These are phyloP conservation scores for Strobilomyces confusus DNA, from an alignment of 768 basidiomycete genomes.

Conservation along the genomic window DNA sequence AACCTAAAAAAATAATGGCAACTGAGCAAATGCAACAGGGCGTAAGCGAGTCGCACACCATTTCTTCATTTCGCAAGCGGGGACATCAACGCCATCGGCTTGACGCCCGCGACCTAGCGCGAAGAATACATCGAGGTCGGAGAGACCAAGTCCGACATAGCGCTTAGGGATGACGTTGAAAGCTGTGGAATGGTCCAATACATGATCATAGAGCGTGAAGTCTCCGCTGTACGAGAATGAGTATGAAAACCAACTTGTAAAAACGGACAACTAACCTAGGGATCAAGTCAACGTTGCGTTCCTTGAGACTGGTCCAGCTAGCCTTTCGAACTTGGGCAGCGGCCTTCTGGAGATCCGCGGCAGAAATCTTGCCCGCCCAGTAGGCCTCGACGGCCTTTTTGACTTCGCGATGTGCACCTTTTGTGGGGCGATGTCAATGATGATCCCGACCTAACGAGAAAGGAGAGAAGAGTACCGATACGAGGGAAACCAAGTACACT, in stretches of 20 bases:
- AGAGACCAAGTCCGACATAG: conserved; percentile 81
- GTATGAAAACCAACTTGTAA: neutral
- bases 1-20: conserved; percentile 53
- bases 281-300: conserved; percentile 81
- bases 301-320: conserved; percentile 85
- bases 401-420: conserved; percentile 94
- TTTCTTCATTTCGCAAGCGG: conserved; percentile 99
- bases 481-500: conserved; percentile 92
- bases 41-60: conserved; percentile 55
- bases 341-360: conserved; percentile 81
- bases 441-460: neutral
- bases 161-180: conserved; percentile 98
- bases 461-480: conserved; percentile 45
- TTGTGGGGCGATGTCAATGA: conserved; percentile 1
- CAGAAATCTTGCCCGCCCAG: conserved; percentile 91
- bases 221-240: conserved; percentile 67
- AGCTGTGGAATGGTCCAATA: conserved; percentile 92
- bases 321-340: conserved; percentile 85
- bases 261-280: conserved; percentile 63
- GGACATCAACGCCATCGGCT: conserved; percentile 90
- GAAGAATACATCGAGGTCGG: conserved; percentile 92
- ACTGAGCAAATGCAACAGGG: neutral
- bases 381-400: conserved; percentile 99
- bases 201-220: conserved; percentile 98
- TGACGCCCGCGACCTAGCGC: conserved; percentile 99